Base-by-base conservation (phyloP, 805 yeast species). In the Ogataea nonfermentans region DNA sequence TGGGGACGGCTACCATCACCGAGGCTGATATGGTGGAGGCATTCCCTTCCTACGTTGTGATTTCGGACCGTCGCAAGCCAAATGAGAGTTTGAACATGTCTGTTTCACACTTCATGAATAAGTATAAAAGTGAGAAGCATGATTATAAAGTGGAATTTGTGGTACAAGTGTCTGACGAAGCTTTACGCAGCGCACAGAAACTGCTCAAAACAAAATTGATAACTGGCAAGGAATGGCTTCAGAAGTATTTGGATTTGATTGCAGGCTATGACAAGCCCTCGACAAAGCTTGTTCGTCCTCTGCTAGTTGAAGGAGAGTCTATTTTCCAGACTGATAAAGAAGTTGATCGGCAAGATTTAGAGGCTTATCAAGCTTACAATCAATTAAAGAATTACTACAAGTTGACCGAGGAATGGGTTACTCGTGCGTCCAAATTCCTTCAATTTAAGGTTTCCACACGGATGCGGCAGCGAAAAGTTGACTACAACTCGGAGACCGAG, bases 271-370 rank as follows among this genome's bases (percentile, higher is more conserved):
- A 68, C 2, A 70, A 68, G 9, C 76, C 84, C 2, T 49, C 78
- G 1, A 57, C 80, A 28, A 71, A 71, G 38, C 42, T 60, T 2
- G 64, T 78, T 42, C 71, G 65, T 44, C 44, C 62, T 1, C 49
- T 80, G n/a, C 59, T 73, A 4, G 39, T 53, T 3, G 87, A 81
- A 34, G 83, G 86, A 5, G 81, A 79, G 44, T 65, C 70, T 29
- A 67, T 80, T 14, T 58, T 62, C 37, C 46, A 44, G 10, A 46
- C 25, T 20, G 6, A 23, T 27, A 31, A 49, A 4, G n/a, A 30
- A 7, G 9, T 33, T 4, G 39, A 31, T 12, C 14, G 26, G 4
- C 10, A 23, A 9, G 49, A 48, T 9, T 20, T 25, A 9, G 32
- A 42, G 9, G 48, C 53, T 2, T 40, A 26, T 12, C 35, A 47